Evolutionary conservation across 2,329 filamentous ascomycete species (phyloP).

Genomic region (Ambrosiella xylebori): DNA sequence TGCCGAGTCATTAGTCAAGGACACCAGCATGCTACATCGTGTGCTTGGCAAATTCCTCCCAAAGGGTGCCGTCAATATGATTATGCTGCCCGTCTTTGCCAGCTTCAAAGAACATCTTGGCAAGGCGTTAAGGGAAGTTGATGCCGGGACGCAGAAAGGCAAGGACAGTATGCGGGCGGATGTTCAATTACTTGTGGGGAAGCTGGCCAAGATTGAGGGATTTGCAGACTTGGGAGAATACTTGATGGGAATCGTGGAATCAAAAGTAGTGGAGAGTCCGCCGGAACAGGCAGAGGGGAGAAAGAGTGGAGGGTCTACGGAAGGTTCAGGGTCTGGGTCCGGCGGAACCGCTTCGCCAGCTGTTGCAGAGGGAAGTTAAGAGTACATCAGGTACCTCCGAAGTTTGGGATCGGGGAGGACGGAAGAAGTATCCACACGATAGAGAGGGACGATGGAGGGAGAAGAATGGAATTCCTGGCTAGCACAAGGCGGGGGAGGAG

Average conservation of each 20-base stretch:
- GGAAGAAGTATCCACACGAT: no score
- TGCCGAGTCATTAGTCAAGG: slow-evolving; percentile 75
- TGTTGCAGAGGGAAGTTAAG: no score
- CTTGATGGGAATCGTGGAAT: slow-evolving; percentile 45
- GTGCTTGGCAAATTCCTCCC: slow-evolving; percentile 69
- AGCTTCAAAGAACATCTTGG: slow-evolving; percentile 70
- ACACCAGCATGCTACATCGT: slow-evolving; percentile 69
- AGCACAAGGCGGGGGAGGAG: no score
- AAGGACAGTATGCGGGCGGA: slow-evolving; percentile 64
- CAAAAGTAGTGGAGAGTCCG: slow-evolving; percentile 27
- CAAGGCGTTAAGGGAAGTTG: slow-evolving; percentile 47
- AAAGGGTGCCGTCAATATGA: slow-evolving; percentile 58
- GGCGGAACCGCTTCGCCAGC: no score
- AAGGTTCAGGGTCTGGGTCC: neutral
- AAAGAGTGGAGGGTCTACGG: neutral
- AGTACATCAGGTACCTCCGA: no score
- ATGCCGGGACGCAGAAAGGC: slow-evolving; percentile 47
- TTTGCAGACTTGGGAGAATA: slow-evolving; percentile 57
- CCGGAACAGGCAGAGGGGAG: neutral
- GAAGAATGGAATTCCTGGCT: no score
- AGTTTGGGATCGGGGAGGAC: no score
- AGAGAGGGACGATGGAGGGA: no score
- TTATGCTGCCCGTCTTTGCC: slow-evolving; percentile 71
- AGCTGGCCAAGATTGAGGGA: slow-evolving; percentile 61
- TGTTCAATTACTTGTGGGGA: slow-evolving; percentile 52